phyloP scores from a whole-genome alignment of 306 rosid species.

The Prosopis cineraria region DNA sequence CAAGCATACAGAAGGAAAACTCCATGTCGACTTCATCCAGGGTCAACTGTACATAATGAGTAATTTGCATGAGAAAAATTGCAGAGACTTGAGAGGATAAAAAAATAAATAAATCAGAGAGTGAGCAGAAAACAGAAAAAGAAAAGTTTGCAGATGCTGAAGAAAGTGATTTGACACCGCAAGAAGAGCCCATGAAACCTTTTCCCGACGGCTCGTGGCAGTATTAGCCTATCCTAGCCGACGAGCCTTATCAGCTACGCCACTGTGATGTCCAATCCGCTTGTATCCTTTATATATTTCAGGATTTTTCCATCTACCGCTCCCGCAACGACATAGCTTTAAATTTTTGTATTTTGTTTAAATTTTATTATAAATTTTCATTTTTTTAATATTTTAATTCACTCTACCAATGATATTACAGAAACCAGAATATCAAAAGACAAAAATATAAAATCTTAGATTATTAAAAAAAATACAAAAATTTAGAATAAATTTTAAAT shows the following conservation, averaged over 20 bases:
- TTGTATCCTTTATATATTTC: neutral
- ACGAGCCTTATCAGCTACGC: neutral
- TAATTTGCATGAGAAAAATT: neutral
- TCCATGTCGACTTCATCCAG: neutral
- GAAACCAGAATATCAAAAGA: too few relatives aligned
- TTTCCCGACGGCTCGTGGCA: constrained; percentile 30
- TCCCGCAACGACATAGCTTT: too few relatives aligned
- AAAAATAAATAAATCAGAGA: neutral
- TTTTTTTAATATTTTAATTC: too few relatives aligned
- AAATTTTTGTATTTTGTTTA: too few relatives aligned
- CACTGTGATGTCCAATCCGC: neutral
- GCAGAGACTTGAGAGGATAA: neutral
- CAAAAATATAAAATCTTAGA: too few relatives aligned
- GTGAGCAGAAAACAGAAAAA: neutral
- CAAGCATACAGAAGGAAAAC: neutral
- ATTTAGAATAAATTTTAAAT: too few relatives aligned
- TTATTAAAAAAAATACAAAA: too few relatives aligned
- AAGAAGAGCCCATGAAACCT: constrained; percentile 22
- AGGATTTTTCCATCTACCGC: too few relatives aligned
- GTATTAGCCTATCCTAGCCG: constrained; percentile 1
- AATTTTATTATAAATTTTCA: too few relatives aligned
- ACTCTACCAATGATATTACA: too few relatives aligned
- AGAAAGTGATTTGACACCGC: constrained; percentile 41
- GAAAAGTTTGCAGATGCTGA: neutral
- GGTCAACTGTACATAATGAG: constrained; percentile 30